Evolutionary conservation across 371 early-diverging fungal genomes (phyloP).

Genomic region (Mortierella sp.): DNA sequence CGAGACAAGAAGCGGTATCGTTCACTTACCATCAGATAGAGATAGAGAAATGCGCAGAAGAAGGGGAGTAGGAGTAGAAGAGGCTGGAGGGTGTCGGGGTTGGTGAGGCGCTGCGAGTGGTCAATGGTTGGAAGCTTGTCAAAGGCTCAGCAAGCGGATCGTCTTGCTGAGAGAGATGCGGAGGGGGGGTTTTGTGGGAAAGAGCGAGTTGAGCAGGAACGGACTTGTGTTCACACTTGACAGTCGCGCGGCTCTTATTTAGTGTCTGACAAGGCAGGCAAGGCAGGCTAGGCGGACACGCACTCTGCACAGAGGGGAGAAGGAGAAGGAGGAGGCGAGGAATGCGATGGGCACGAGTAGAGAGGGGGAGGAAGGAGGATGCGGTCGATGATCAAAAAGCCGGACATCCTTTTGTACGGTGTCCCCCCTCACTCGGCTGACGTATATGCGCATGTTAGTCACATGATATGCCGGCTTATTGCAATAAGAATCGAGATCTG

Average conservation of each 20-base stretch:
- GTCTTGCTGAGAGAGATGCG: constrained; percentile 18
- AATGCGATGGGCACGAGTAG: too few relatives aligned
- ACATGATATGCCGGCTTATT: too few relatives aligned
- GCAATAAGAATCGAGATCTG: too few relatives aligned
- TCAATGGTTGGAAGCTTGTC: constrained; percentile 45
- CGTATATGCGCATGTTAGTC: too few relatives aligned
- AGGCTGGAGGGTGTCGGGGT: constrained; percentile 31
- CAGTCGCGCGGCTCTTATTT: neutral
- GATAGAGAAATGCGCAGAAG: constrained; percentile 8
- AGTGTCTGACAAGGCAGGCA: too few relatives aligned
- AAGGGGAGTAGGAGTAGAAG: constrained; percentile 46
- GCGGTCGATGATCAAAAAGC: too few relatives aligned
- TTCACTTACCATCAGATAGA: constrained; percentile 44
- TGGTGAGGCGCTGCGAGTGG: constrained; percentile 22
- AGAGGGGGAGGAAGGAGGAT: too few relatives aligned
- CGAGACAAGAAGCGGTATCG: too few relatives aligned
- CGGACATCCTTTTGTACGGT: too few relatives aligned
- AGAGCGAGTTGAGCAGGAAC: neutral
- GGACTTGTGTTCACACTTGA: neutral
- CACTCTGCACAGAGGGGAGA: too few relatives aligned
- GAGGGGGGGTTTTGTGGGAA: neutral
- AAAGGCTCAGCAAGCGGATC: constrained; percentile 28
- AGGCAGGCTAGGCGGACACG: too few relatives aligned
- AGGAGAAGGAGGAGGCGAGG: too few relatives aligned
- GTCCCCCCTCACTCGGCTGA: neutral